Conservation (phyloP, 768 basidiomycete species). For the Pleurotus tuber-regium region DNA sequence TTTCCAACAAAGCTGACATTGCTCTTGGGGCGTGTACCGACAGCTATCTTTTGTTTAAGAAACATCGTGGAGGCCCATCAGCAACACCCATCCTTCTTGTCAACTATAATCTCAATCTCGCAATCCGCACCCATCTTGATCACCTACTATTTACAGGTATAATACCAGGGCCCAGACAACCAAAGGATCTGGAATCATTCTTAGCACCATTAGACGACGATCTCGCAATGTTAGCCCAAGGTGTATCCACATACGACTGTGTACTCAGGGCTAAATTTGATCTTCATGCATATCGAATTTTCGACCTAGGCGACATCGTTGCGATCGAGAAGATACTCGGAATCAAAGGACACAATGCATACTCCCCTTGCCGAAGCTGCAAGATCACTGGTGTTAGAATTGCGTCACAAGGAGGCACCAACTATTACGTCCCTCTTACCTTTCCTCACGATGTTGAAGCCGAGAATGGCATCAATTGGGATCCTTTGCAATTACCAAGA, state of each 20-base stretch:
- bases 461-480: not conserved
- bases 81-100: slow-evolving; percentile 41
- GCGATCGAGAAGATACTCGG: slow-evolving; percentile 26
- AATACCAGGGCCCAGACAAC: slow-evolving; percentile 45
- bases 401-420: slow-evolving; percentile 1
- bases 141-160: slow-evolving; percentile 37
- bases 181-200: slow-evolving; percentile 43
- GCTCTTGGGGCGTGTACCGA: slow-evolving; percentile 42
- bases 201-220: slow-evolving; percentile 39
- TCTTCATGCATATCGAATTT: slow-evolving; percentile 26
- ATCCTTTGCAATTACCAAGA: slow-evolving; percentile 19
- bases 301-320: slow-evolving; percentile 31
- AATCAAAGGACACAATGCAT: slow-evolving; percentile 35
- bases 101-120: slow-evolving; percentile 32
- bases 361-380: slow-evolving; percentile 32
- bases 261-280: slow-evolving; percentile 18
- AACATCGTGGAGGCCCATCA: slow-evolving; percentile 22
- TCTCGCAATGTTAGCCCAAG: slow-evolving; percentile 28
- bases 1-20: slow-evolving; percentile 36
- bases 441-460: slow-evolving; percentile 5
- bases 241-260: slow-evolving; percentile 34
- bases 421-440: slow-evolving; percentile 24
- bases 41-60: slow-evolving; percentile 38
- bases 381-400: slow-evolving; percentile 25
- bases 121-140: slow-evolving; percentile 29